Conservation (phyloP, 1,284 basidiomycete genomes). For the Pseudozyma tsukubaensis region DNA sequence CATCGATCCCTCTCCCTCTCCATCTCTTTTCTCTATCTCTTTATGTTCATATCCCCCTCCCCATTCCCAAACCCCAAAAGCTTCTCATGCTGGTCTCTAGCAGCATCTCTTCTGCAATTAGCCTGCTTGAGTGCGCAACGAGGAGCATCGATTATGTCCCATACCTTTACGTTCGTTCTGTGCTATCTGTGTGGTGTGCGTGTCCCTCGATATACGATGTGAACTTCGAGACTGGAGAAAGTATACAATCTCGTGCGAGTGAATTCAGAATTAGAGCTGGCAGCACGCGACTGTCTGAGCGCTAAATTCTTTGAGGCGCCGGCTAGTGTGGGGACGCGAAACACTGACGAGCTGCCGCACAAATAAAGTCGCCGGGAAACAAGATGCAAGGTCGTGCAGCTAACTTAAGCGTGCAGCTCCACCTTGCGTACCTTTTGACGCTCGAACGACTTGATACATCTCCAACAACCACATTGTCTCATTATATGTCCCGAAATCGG, state of each 20-base stretch:
- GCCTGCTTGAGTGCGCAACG: constrained; percentile 3
- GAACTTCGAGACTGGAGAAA: too few species aligned
- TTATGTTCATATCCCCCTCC: background rate
- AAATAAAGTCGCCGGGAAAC: constrained; percentile 28
- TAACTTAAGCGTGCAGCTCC: constrained; percentile 17
- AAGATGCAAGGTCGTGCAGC: background rate
- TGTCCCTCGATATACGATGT: background rate
- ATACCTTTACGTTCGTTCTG: background rate
- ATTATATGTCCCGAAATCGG: too few species aligned
- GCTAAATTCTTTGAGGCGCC: too few species aligned
- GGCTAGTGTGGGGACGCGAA: background rate
- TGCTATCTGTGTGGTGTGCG: background rate
- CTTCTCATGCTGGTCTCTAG: constrained; percentile 10
- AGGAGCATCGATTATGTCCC: constrained; percentile 2
- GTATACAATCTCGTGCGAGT: background rate
- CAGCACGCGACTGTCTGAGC: background rate
- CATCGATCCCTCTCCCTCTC: background rate
- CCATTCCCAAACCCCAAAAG: constrained; percentile 25
- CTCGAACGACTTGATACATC: background rate
- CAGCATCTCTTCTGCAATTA: constrained; percentile 14
- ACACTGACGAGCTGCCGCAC: constrained; percentile 3
- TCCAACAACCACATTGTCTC: too few species aligned
- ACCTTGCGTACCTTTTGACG: background rate
- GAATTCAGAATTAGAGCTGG: background rate
- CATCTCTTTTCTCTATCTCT: background rate